Conservation (phyloP, 2,329 filamentous ascomycete genomes). For the Ascochyta rabiei region DNA sequence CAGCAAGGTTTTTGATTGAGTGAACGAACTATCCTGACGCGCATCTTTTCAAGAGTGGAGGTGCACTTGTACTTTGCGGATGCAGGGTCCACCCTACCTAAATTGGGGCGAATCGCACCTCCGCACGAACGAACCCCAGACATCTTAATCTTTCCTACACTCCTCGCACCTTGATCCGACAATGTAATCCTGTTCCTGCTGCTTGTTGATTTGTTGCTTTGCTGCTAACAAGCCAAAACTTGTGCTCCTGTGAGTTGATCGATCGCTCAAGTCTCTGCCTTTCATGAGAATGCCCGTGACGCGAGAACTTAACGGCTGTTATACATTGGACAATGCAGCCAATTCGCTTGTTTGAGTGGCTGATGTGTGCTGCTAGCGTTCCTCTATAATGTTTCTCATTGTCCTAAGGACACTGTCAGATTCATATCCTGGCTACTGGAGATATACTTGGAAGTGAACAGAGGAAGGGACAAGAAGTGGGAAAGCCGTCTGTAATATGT, state of each 20-base stretch:
- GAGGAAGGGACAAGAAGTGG: not conserved
- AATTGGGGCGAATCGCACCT: not conserved
- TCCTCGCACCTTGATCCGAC: not conserved
- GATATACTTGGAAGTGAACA: not conserved
- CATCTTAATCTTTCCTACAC: not conserved
- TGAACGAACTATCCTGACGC: not conserved
- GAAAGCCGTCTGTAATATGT: not conserved
- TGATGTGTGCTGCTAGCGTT: not conserved
- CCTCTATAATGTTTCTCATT: not conserved
- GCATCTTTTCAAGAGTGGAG: conserved; percentile 5
- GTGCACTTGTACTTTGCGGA: not conserved
- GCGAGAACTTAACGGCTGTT: too few relatives aligned
- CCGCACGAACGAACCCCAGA: not conserved
- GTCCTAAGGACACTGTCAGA: not conserved
- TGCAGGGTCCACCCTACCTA: conserved; percentile 13
- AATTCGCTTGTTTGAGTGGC: too few relatives aligned
- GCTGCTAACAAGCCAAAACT: not conserved
- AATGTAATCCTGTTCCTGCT: too few relatives aligned
- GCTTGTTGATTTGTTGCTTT: too few relatives aligned
- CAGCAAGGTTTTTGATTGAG: not conserved
- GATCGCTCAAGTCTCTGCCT: too few relatives aligned
- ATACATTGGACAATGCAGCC: too few relatives aligned
- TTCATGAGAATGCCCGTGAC: too few relatives aligned
- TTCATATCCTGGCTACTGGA: not conserved
- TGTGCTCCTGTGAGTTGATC: too few relatives aligned